phyloP scores from a whole-genome alignment of 2,329 filamentous ascomycete species.

The Pseudogymnoascus pannorum region DNA sequence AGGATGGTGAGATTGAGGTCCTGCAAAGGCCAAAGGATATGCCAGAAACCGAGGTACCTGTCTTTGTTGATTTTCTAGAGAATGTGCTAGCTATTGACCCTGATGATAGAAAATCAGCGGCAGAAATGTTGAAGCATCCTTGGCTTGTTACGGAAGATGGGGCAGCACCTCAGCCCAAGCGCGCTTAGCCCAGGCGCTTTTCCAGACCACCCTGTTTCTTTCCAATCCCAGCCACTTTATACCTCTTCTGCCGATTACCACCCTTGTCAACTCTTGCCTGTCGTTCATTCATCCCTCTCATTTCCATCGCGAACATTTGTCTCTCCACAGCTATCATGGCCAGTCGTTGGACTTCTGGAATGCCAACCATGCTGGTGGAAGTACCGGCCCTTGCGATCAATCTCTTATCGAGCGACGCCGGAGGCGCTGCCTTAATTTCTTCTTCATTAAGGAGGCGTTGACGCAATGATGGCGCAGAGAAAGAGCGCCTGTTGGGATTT shows the following conservation, averaged over 20 bases:
- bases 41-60: slow-evolving; percentile 65
- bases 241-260: slow-evolving; percentile 25
- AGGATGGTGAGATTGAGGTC: neutral
- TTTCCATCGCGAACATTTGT: slow-evolving; percentile 20
- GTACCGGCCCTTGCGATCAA: slow-evolving; percentile 12
- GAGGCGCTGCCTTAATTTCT: neutral
- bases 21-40: neutral
- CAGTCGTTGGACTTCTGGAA: slow-evolving; percentile 20
- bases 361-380: slow-evolving; percentile 19
- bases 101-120: slow-evolving; percentile 81
- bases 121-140: slow-evolving; percentile 76
- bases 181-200: slow-evolving; percentile 15
- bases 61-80: slow-evolving; percentile 69
- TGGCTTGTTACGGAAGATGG: slow-evolving; percentile 46
- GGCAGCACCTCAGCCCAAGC: neutral
- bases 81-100: slow-evolving; percentile 85
- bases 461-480: neutral
- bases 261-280: slow-evolving; percentile 19
- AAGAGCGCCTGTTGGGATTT: neutral
- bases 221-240: slow-evolving; percentile 15
- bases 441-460: neutral
- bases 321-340: slow-evolving; percentile 21
- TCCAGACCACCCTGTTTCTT: slow-evolving; percentile 23
- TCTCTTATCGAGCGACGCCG: neutral
- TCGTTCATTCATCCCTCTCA: slow-evolving; percentile 19